Percentiles rank a stretch among this genome's conserved stretches.
These are phyloP conservation scores for Bisporella sp. DNA, from an alignment of 2,329 filamentous ascomycete species.

Conservation along the genomic window DNA sequence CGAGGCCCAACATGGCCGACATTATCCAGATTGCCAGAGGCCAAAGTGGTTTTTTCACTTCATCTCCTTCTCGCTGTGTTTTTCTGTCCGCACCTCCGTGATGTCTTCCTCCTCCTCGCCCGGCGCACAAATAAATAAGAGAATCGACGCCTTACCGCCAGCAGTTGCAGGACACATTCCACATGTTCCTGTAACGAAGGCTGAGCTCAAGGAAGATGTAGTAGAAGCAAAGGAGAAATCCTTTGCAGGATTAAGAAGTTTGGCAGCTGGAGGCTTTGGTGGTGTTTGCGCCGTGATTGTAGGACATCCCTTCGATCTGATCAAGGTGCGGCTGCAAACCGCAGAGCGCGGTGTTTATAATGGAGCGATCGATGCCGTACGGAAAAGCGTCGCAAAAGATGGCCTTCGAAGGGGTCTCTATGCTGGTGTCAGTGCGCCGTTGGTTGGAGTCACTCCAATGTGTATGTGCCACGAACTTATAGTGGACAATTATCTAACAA, in stretches of 20 bases:
- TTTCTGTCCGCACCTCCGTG: background rate
- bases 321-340: constrained; percentile 96
- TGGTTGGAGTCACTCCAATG: constrained; percentile 97
- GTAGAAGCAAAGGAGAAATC: constrained; percentile 23
- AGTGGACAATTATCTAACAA: constrained; percentile 3
- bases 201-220: constrained; percentile 25
- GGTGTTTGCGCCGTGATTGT: constrained; percentile 91
- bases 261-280: constrained; percentile 85
- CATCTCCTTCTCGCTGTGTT: too few species aligned
- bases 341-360: constrained; percentile 90
- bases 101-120: constrained; percentile 21
- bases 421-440: constrained; percentile 90
- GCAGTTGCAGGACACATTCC: constrained; percentile 22
- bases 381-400: constrained; percentile 80
- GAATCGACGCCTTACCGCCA: constrained; percentile 20
- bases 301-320: constrained; percentile 93
- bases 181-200: constrained; percentile 26
- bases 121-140: constrained; percentile 21
- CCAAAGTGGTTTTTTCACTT: too few species aligned
- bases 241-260: constrained; percentile 64
- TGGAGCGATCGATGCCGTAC: constrained; percentile 84
- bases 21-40: too few species aligned
- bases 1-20: too few species aligned
- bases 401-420: constrained; percentile 78
- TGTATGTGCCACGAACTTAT: constrained; percentile 54